A percentile compares a stretch with the other conserved stretches of the same genome.
Evolutionary conservation across 2,329 filamentous ascomycete genomes (phyloP).

Genomic region (Clonostachys chloroleuca): DNA sequence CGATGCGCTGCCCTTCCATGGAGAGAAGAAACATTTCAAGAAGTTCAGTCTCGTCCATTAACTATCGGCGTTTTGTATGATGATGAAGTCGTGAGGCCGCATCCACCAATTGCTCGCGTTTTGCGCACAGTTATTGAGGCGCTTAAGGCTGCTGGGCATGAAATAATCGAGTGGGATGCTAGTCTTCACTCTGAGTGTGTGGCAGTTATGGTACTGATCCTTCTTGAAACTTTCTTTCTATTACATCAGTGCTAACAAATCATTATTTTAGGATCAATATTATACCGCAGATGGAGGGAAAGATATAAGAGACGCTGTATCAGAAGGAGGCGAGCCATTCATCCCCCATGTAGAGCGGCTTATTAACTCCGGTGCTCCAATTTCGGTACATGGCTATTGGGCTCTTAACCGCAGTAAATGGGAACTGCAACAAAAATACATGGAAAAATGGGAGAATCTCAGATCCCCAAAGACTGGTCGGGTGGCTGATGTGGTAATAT

Average conservation of each 20-base stretch:
- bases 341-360: slow-evolving; percentile 55
- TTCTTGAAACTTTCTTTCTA: slow-evolving; percentile 2
- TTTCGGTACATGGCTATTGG: slow-evolving; percentile 64
- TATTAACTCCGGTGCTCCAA: slow-evolving; percentile 43
- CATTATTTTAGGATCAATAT: slow-evolving; percentile 41
- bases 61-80: slow-evolving; percentile 44
- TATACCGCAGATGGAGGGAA: slow-evolving; percentile 61
- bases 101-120: slow-evolving; percentile 46
- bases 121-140: slow-evolving; percentile 26
- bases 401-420: slow-evolving; percentile 57
- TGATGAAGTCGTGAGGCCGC: slow-evolving; percentile 48
- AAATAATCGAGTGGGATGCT: slow-evolving; percentile 47
- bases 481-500: slow-evolving; percentile 49
- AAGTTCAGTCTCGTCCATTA: slow-evolving; percentile 33
- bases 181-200: slow-evolving; percentile 49
- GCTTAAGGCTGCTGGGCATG: slow-evolving; percentile 43
- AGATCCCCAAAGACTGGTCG: slow-evolving; percentile 34
- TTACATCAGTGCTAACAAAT: not conserved
- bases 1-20: slow-evolving; percentile 49
- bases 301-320: slow-evolving; percentile 52
- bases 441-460: slow-evolving; percentile 52
- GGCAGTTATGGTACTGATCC: slow-evolving; percentile 37
- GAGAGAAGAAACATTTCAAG: slow-evolving; percentile 37
- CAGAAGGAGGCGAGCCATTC: slow-evolving; percentile 51
- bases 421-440: slow-evolving; percentile 31